A percentile compares a stretch with the other conserved stretches of the same genome.
Conservation (phyloP, 805 yeast genomes). For the Teunomyces gatunensis region DNA sequence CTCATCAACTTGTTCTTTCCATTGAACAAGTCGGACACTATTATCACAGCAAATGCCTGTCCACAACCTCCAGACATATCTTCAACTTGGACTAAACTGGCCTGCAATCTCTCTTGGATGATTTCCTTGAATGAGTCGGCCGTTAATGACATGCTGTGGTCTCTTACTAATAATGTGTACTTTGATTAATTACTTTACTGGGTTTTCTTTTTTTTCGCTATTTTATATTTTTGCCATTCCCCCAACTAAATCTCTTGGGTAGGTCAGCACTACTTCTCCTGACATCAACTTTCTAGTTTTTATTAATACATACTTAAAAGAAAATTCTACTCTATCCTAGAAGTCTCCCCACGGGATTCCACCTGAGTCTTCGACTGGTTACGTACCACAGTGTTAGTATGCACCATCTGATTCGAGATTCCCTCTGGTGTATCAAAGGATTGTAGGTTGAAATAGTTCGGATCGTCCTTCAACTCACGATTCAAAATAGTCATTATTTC, state of each 20-base stretch:
- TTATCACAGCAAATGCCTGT: conserved; percentile 91
- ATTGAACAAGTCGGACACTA: conserved; percentile 66
- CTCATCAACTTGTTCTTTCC: conserved; percentile 85
- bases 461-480: conserved; percentile 31
- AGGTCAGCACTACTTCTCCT: not conserved
- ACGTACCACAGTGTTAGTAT: conserved; percentile 28
- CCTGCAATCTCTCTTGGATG: conserved; percentile 57
- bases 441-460: conserved; percentile 22
- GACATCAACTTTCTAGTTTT: not conserved
- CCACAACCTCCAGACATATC: conserved; percentile 93
- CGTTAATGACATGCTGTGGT: conserved; percentile 29
- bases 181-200: not conserved
- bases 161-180: not conserved
- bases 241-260: not conserved
- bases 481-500: conserved; percentile 35
- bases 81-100: conserved; percentile 65
- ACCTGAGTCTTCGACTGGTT: conserved; percentile 26
- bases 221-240: not conserved
- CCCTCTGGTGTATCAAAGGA: conserved; percentile 6
- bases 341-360: conserved; percentile 34
- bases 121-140: conserved; percentile 43
- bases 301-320: conserved; percentile 2
- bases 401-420: conserved; percentile 24
- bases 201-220: not conserved
- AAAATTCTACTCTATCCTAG: conserved; percentile 8